A percentile compares a stretch with the other conserved stretches of the same genome.
Conservation (phyloP, 1,284 basidiomycete species). For the Tremellales sp. region DNA sequence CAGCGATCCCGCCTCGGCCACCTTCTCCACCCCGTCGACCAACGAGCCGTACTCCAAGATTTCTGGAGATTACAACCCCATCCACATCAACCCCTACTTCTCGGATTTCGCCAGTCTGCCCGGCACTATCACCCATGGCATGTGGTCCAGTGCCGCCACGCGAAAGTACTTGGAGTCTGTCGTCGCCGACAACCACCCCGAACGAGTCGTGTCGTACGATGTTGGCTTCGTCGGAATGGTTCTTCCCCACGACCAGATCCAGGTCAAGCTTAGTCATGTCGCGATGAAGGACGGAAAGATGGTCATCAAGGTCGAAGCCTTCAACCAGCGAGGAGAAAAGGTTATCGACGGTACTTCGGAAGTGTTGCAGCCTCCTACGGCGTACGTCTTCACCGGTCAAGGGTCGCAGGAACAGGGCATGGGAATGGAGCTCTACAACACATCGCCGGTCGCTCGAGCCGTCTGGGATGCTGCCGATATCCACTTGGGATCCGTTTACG, state of each 20-base stretch:
- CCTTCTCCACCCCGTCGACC: conserved; percentile 73
- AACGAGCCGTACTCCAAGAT: conserved; percentile 94
- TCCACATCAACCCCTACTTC: conserved; percentile 98
- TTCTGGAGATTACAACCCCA: conserved; percentile 91
- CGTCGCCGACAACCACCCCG: conserved; percentile 86
- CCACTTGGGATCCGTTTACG: conserved; percentile 89
- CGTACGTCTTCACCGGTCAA: conserved; percentile 98
- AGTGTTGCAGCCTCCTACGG: conserved; percentile 85
- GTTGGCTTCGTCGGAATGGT: conserved; percentile 96
- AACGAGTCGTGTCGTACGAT: conserved; percentile 85
- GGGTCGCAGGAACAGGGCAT: conserved; percentile 97
- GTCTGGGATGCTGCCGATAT: conserved; percentile 97
- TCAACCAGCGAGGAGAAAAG: conserved; percentile 81
- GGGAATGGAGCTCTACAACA: conserved; percentile 98
- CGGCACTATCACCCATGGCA: conserved; percentile 94
- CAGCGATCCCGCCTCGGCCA: conserved; percentile 56
- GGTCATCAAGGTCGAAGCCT: conserved; percentile 84
- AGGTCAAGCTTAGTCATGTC: conserved; percentile 81
- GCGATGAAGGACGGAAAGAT: conserved; percentile 91
- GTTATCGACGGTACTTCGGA: conserved; percentile 89
- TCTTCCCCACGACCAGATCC: conserved; percentile 84
- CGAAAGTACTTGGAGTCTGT: conserved; percentile 89
- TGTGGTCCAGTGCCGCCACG: conserved; percentile 95
- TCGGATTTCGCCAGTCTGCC: conserved; percentile 89
- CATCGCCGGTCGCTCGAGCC: conserved; percentile 84